These are phyloP conservation scores for Dispira parvispora DNA, from an alignment of 192 early-diverging fungal species.

Conservation along the genomic window DNA sequence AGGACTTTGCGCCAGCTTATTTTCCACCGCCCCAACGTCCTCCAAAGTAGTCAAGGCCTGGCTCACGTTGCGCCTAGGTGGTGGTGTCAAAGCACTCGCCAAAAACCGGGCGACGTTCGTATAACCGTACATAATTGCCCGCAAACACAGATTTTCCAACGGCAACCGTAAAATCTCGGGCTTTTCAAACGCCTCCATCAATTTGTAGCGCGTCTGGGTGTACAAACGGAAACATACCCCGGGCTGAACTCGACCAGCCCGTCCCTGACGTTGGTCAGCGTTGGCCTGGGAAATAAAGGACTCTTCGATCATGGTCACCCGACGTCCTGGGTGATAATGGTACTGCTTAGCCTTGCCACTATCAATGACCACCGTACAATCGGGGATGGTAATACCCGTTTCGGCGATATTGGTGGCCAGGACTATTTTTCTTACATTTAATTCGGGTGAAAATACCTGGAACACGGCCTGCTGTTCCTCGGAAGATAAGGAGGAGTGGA, in stretches of 20 bases:
- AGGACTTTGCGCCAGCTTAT: constrained; percentile 13
- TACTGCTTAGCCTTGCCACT: constrained; percentile 53
- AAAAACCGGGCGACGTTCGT: neutral
- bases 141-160: constrained; percentile 31
- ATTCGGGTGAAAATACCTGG: constrained; percentile 20
- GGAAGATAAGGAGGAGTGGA: constrained; percentile 52
- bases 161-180: constrained; percentile 37
- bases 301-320: constrained; percentile 21
- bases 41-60: neutral
- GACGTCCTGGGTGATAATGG: constrained; percentile 24
- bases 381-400: constrained; percentile 67
- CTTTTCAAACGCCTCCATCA: constrained; percentile 30
- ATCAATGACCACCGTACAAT: constrained; percentile 67
- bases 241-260: constrained; percentile 38
- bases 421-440: constrained; percentile 47
- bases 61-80: neutral
- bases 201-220: constrained; percentile 20
- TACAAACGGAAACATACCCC: constrained; percentile 37
- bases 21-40: constrained; percentile 28
- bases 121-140: neutral
- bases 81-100: neutral
- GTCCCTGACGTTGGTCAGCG: constrained; percentile 35
- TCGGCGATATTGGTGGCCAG: constrained; percentile 69
- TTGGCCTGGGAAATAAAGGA: constrained; percentile 28
- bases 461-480: constrained; percentile 56